Conservation (phyloP, 306 rosid genomes). For the Quercus parvula region DNA sequence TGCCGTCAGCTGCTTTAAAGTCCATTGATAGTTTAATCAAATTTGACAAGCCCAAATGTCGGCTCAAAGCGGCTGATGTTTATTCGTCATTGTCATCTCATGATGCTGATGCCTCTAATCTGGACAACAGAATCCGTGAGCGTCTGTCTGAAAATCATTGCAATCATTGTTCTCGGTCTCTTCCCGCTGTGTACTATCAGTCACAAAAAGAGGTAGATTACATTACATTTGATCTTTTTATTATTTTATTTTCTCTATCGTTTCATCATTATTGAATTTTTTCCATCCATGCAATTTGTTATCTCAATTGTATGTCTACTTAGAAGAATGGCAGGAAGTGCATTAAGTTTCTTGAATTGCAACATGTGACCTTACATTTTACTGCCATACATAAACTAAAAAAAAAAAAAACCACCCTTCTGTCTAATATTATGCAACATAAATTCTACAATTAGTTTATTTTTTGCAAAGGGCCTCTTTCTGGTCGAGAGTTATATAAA, state of each 20-base stretch:
- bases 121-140: slow-evolving; percentile 86
- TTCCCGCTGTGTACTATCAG: slow-evolving; percentile 74
- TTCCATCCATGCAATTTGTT: slow-evolving; percentile 15
- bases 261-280: slow-evolving; percentile 5
- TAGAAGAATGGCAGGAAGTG: slow-evolving; percentile 19
- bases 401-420: not conserved
- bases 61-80: slow-evolving; percentile 70
- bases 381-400: not conserved
- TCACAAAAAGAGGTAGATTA: slow-evolving; percentile 89
- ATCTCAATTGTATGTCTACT: slow-evolving; percentile 7
- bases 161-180: slow-evolving; percentile 73
- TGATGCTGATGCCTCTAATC: slow-evolving; percentile 47
- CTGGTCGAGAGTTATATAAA: no score
- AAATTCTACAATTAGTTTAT: not conserved
- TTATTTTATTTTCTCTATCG: slow-evolving; percentile 5
- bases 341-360: slow-evolving; percentile 10
- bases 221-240: slow-evolving; percentile 3
- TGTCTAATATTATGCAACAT: not conserved
- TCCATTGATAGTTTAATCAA: slow-evolving; percentile 88
- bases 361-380: not conserved
- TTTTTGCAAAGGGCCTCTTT: not conserved
- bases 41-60: slow-evolving; percentile 89
- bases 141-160: slow-evolving; percentile 88
- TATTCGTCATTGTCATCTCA: slow-evolving; percentile 44
- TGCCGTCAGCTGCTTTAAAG: slow-evolving; percentile 79